Evolutionary conservation across 1,284 basidiomycete genomes (phyloP), one percentile per base, ranked within the genome.

Genomic region (Fomitopsis schrenkii): DNA sequence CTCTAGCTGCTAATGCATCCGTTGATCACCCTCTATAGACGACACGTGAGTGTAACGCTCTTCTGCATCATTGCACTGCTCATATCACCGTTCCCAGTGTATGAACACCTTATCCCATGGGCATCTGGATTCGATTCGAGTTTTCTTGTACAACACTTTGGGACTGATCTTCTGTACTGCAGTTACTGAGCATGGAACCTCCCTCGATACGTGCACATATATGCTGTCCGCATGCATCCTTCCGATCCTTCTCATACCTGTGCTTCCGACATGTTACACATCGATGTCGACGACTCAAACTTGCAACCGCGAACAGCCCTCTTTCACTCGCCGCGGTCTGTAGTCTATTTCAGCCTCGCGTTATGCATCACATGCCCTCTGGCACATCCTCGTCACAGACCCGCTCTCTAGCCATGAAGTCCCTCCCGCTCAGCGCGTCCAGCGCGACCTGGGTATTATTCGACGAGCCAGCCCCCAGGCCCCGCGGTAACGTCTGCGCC

Each of bases 341-440:
- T 15, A 15, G 35, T 22, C 35, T 54, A 54, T n/a, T 38, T 54
- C 35, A 54, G 28, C 19, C 9, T 54, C 35, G 52, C 7, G 52
- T 54, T 36, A 7, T 40, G 33, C 35, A 54, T 38, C 33, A 54
- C 35, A 22, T 12, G 33, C 14, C 52, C 35, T 12, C 35, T 54
- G 8, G 35, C 35, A 26, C 17, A 54, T 41, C 30, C 55, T 42
- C 26, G 55, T 57, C 33, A 59, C 40, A 8, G 36, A 44, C 40
- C 58, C 50, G 8, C 50, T 59, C 58, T 33, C 50, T 28, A 19
- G 58, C 58, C 36, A 38, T 59, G 35, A 50, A 40, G 17, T 59
- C 58, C 19, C 8, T 54, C 15, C 58, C 58, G 26, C 48, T 54
- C 33, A 59, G 50, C 14, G 50, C 58, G n/a, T 42, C 19, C 14